A percentile compares a stretch with the other conserved stretches of the same genome.
Evolutionary conservation across 495 filamentous ascomycete genomes (phyloP).

Genomic region (Neurospora sp.): DNA sequence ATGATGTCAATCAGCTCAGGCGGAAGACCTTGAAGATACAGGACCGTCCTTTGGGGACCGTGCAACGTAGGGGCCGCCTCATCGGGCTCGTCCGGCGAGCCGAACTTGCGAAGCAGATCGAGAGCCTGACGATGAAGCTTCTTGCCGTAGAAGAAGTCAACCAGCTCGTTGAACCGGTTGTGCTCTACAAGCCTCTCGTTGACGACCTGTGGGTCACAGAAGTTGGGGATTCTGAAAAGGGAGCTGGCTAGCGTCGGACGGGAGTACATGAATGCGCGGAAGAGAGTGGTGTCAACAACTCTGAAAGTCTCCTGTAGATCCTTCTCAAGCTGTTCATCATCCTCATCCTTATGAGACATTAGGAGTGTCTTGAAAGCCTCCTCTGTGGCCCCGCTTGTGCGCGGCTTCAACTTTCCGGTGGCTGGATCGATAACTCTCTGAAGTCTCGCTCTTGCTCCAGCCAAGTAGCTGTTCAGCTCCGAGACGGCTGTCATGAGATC

Average conservation of each 20-base stretch:
- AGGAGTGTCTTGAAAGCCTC: conserved; percentile 41
- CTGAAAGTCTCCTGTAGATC: conserved; percentile 65
- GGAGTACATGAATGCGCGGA: conserved; percentile 86
- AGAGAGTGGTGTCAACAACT: conserved; percentile 86
- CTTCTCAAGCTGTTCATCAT: conserved; percentile 54
- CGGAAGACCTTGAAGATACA: conserved; percentile 82
- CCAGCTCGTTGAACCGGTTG: conserved; percentile 82
- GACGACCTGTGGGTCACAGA: conserved; percentile 92
- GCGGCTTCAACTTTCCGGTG: conserved; percentile 59
- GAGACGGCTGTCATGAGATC: conserved; percentile 71
- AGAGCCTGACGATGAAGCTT: conserved; percentile 83
- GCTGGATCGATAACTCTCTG: conserved; percentile 70
- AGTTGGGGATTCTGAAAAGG: conserved; percentile 92
- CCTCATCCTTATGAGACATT: conserved; percentile 35
- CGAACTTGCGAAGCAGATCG: conserved; percentile 73
- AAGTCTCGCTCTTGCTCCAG: conserved; percentile 68
- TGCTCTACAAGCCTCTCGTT: conserved; percentile 84
- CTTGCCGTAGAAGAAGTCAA: conserved; percentile 95
- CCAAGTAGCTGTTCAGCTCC: conserved; percentile 76
- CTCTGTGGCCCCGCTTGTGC: conserved; percentile 44
- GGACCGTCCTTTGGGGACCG: conserved; percentile 74
- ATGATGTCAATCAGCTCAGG: conserved; percentile 85
- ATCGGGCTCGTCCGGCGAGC: conserved; percentile 56
- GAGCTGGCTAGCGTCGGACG: conserved; percentile 76
- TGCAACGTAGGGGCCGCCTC: conserved; percentile 57